Evolutionary conservation across 2,329 filamentous ascomycete genomes (phyloP), one percentile per base, ranked within the genome.

Genomic region (Colletotrichum simmondsii): DNA sequence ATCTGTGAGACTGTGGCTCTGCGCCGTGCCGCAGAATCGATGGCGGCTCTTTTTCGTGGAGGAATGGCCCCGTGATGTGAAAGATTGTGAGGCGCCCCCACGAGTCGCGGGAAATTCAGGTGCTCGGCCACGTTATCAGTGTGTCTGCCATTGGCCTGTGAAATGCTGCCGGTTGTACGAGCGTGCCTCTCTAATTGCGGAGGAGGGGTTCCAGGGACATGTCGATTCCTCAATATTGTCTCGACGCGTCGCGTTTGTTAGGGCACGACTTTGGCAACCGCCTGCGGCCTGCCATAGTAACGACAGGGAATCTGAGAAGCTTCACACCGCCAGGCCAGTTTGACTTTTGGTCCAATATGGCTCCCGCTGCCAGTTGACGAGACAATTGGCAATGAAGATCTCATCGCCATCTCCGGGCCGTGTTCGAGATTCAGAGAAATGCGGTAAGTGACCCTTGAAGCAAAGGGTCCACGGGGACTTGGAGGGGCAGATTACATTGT

Each of bases 31-130:
- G 71, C 71, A 61, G 32, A 22, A 53, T 52, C 19, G 46, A 56
- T 57, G 56, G 67, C 67, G 71, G 71, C 71, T 71, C 71, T 73
- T 73, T 73, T 71, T 71, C 71, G 71, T 65, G 71, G 16, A 71
- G 58, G 32, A 53, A 71, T 65, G 61, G 16, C 66, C 71, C 58
- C 67, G 71, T 73, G 66, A 73, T 68, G 19, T 37, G 60, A 73
- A 64, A 65, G 26, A n/a, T n/a, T n/a, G 56, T 37, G 37, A 28
- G 26, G 56, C 16, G 28, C 54, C 59, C 66, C 66, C 35, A 72
- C 60, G 70, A 35, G 53, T 53, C 60, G 59, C 59, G 46, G 59
- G 24, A 58, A 54, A 69, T 56, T 42, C 52, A 37, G 65, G 54
- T 60, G 59, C 37, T 63, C 24, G 59, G 19, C 26, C 52, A 57